Base-by-base conservation (phyloP, 305 asterid genomes). In the Fraxinus dipetala region DNA sequence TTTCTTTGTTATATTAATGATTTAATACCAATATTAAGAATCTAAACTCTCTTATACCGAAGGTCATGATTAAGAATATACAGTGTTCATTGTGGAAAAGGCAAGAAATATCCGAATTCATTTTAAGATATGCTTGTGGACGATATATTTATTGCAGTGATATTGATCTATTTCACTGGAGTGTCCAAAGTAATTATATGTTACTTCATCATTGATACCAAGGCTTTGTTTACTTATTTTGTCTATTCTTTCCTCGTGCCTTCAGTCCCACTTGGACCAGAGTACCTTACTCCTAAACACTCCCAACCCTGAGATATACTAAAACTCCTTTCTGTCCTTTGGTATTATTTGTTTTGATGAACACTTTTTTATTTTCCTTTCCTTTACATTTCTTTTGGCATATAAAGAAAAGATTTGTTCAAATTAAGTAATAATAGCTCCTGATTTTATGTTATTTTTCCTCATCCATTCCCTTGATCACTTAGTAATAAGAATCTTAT, bases 1-100 rank as follows among this genome's bases (percentile, higher is more conserved):
- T 35, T 81, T 67, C 74, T 59, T 31, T 51, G 35, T 72, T 81
- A 35, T 83, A 43, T 45, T 45, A 14, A 45, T 13, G n/a, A 45
- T 45, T 70, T 16, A 20, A 48, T 14, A 77, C 34, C 43, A 35
- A 45, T 8, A 28, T 16, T 56, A 76, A 22, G 76, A 18, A 5
- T 43, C 38, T 26, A 31, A 72, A 80, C 79, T 34, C 2, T 54
- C 40, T 73, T 73, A 3, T 74, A 35, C 56, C 74, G 35, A 77
- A 18, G 16, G 31, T 43, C 48, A n/a, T 65, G 48, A 28, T 67
- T 40, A 34, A 24, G 73, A 56, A 40, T 69, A 54, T 38, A 61
- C 26, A n/a, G 3, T 31, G 61, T 43, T 74, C 54, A 43, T 4
- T 51, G 24, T 38, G 77, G 63, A 6, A 54, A 32, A 67, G 31